Percentiles rank a stretch among this genome's conserved stretches.
phyloP scores from a whole-genome alignment of 2,329 filamentous ascomycete species.

The Endothia cerciana region DNA sequence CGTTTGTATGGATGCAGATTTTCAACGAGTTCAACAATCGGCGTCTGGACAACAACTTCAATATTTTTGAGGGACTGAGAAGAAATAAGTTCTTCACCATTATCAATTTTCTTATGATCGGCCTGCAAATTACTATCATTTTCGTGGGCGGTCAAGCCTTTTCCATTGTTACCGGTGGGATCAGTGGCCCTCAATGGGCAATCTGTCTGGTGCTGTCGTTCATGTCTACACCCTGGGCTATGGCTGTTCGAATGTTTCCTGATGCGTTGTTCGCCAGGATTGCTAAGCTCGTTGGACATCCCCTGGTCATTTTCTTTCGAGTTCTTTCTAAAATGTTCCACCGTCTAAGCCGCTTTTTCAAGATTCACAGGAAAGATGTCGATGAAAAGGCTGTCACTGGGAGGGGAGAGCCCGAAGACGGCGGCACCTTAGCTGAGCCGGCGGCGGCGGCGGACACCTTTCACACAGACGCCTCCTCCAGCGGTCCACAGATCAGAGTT shows the following conservation, averaged over 20 bases:
- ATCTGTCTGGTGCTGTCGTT: conserved; percentile 31
- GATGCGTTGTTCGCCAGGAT: conserved; percentile 46
- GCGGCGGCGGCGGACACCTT: conserved; percentile 10
- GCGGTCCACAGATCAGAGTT: conserved; percentile 16
- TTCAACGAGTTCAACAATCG: conserved; percentile 72
- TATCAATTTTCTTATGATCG: conserved; percentile 62
- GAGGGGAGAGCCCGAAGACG: background rate
- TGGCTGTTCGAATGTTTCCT: conserved; percentile 54
- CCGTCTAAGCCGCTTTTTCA: conserved; percentile 29
- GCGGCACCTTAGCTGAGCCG: background rate
- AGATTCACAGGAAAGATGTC: conserved; percentile 15
- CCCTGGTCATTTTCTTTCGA: conserved; percentile 37
- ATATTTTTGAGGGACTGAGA: conserved; percentile 61
- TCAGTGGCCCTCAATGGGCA: conserved; percentile 28
- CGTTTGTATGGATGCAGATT: conserved; percentile 74
- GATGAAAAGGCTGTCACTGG: conserved; percentile 17
- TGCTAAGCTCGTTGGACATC: conserved; percentile 36
- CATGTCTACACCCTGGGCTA: conserved; percentile 54
- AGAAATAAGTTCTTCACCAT: conserved; percentile 61
- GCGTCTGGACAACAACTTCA: conserved; percentile 65
- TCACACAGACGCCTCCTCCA: background rate
- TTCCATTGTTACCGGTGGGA: conserved; percentile 18
- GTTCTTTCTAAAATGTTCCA: conserved; percentile 30
- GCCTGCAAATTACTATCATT: conserved; percentile 59
- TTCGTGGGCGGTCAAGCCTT: conserved; percentile 57